Evolutionary conservation across 2,329 filamentous ascomycete species (phyloP).

Genomic region (Fusarium sp.): DNA sequence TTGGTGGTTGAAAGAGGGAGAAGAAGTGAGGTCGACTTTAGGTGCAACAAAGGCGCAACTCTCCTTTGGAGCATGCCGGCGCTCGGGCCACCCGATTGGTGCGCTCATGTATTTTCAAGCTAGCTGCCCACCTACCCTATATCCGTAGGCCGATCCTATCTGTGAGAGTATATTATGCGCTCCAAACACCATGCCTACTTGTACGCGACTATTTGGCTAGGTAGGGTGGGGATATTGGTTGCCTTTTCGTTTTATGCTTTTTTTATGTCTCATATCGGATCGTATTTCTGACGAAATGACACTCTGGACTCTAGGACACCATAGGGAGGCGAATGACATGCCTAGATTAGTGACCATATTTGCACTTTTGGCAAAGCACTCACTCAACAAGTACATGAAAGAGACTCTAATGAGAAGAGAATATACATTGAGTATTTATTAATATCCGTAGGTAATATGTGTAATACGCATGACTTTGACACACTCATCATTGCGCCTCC

Average conservation of each 20-base stretch:
- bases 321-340: neutral
- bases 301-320: neutral
- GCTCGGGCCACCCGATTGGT: constrained; percentile 24
- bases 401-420: neutral
- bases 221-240: neutral
- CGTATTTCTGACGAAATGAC: neutral
- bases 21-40: constrained; percentile 10
- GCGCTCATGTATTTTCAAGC: neutral
- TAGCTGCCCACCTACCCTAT: constrained; percentile 19
- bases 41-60: constrained; percentile 5
- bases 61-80: constrained; percentile 2
- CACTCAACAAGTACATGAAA: rapidly evolving
- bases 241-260: neutral
- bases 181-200: neutral
- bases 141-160: neutral
- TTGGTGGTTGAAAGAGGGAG: constrained; percentile 8
- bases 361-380: neutral
- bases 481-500: constrained; percentile 12
- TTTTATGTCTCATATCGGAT: neutral
- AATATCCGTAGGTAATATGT: neutral
- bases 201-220: neutral
- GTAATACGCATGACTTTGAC: neutral
- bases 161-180: neutral
- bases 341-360: neutral
- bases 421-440: neutral